Evolutionary conservation across 1,284 basidiomycete genomes (phyloP), one percentile per base, ranked within the genome.

Genomic region (Leccinum subspadiceum): DNA sequence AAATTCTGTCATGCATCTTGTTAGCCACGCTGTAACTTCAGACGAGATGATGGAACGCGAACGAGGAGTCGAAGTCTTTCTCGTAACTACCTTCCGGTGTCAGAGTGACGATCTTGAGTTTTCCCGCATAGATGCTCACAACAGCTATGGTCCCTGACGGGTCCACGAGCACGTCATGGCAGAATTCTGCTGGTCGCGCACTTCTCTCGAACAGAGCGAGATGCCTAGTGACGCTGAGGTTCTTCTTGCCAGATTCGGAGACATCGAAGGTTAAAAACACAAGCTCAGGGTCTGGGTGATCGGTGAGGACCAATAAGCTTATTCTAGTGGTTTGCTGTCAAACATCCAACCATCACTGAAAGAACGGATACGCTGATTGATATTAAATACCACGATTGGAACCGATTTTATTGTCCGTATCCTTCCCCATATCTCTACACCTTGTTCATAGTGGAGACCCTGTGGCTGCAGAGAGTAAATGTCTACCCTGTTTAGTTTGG

Each of bases 221-320:
- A 50, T 77, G 70, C 55, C 79, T 80, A 22, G 73, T 78, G 8
- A 73, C 68, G 2, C 65, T 70, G 13, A 90, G 72, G 17, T 71
- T 68, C 9, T 73, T 72, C 20, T 65, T 65, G 1, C 76, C 78
- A 12, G 67, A 70, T 37, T 76, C 72, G 24, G 74, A 68, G 54
- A 78, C 70, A 6, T 72, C 66, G 65, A 85, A 88, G 7, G 76
- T 69, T 24, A 92, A 74, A 62, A 90, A 77, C 31, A 91, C 71
- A 7, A 90, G 76, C 63, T 84, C 83, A 5, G 89, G 87, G 39
- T 89, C 83, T 2, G 90, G 90, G 65, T 90, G 88, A 62, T 88
- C 87, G 1, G 87, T 81, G 67, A 90, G 77, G 20, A 89, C 78
- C 17, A 90, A 71, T 13, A 92, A 65, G 65, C 82, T 84, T 10